phyloP scores from a whole-genome alignment of 306 rosid species.

The Calophaca sinica region DNA sequence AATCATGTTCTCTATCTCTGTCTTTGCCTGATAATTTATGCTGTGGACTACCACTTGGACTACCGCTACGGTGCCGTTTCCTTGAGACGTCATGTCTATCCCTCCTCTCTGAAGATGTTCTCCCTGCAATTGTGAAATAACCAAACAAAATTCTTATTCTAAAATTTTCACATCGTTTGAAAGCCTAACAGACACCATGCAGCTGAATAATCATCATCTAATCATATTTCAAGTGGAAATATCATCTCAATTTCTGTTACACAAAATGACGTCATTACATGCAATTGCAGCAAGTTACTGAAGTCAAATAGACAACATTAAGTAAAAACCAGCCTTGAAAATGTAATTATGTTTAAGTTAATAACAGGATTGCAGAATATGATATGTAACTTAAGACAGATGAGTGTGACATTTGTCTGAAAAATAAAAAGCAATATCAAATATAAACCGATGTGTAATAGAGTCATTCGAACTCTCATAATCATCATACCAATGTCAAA shows the following conservation, averaged over 20 bases:
- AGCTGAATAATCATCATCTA: background rate
- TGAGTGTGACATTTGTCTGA: constrained; percentile 3
- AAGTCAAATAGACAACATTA: constrained; percentile 2
- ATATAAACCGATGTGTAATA: constrained; percentile 16
- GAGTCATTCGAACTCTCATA: background rate
- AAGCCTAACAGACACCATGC: constrained; percentile 25
- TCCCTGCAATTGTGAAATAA: constrained; percentile 53
- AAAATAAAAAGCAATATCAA: constrained; percentile 17
- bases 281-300: background rate
- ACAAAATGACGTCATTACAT: constrained; percentile 7
- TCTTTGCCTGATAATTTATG: constrained; percentile 67
- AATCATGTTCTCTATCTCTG: constrained; percentile 75
- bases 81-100: constrained; percentile 73
- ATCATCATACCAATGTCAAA: constrained; percentile 10
- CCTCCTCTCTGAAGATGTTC: constrained; percentile 71
- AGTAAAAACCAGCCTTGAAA: background rate
- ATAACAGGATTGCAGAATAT: constrained; percentile 23
- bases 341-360: background rate
- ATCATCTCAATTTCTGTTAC: constrained; percentile 17
- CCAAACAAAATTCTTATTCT: constrained; percentile 3
- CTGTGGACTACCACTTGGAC: constrained; percentile 79
- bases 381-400: background rate
- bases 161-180: background rate
- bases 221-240: constrained; percentile 18
- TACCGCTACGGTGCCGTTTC: constrained; percentile 79